Base-by-base conservation (phyloP, 1,284 basidiomycete species). In the Rhodotorula sp. region DNA sequence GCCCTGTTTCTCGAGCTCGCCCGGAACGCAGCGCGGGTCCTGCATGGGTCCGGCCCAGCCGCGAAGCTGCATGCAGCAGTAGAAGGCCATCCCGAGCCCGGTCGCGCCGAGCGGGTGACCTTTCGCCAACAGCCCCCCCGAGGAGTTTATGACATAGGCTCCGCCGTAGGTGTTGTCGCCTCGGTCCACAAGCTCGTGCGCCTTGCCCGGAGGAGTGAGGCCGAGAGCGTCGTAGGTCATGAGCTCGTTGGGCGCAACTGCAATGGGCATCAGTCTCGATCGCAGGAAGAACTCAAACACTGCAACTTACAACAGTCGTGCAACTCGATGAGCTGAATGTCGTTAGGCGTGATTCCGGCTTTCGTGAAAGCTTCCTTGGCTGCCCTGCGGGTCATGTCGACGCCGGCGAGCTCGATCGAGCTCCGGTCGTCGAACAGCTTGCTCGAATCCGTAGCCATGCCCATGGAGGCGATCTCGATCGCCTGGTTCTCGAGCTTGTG, bases 81-180 rank as follows among this genome's bases (percentile, higher is more conserved):
- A 93, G 81, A 91, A 92, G 79, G 91, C 89, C 91, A 92, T 93
- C 49, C 90, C 91, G 23, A 93, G 82, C 2, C 92, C 92, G 12
- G 90, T 92, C 91, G 29, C 58, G 16, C 49, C 56, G 8, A 72
- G 68, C 4, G 72, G 69, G 8, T 91, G 90, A 3, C 92, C 92
- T 80, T 93, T 93, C 48, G 90, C 90, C 80, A 93, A n/a, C n/a
- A n/a, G n/a, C n/a, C n/a, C n/a, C n/a, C n/a, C n/a, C n/a, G n/a
- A n/a, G n/a, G n/a, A n/a, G n/a, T n/a, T n/a, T n/a, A n/a, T n/a
- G n/a, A n/a, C n/a, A n/a, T n/a, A n/a, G n/a, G n/a, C n/a, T n/a
- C n/a, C 91, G 46, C 91, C 91, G 73, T 91, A 91, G 87, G 92
- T 93, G 79, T 91, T 92, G 79, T 93, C 90, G 0, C 88, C 88